Evolutionary conservation across 306 rosid species (phyloP), one percentile per base, ranked within the genome.

Genomic region (Cercis canadensis): DNA sequence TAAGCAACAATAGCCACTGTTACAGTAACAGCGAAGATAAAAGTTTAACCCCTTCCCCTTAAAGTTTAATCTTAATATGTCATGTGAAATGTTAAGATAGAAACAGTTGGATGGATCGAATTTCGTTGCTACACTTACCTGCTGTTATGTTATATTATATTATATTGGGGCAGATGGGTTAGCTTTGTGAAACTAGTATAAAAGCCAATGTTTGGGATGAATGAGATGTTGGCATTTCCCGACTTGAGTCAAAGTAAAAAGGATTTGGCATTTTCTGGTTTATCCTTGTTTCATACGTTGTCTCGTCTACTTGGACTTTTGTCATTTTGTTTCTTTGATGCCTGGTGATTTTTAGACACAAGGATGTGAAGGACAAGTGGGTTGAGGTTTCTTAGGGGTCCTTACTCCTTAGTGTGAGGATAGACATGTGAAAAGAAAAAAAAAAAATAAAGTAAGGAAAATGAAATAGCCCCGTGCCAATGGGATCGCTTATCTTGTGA

Each of bases 21-120:
- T 41, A 5, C 67, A 58, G 15, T 53, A 77, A 54, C 71, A 56
- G 39, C 39, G 75, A 74, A 55, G 65, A 66, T 44, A 73, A 74
- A 72, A 62, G 65, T 73, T 59, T 67, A 63, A 56, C 70, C 14
- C 74, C 70, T 2, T 65, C 90, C 3, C 85, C 84, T 81, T 74
- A 49, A 11, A 44, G 24, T 24, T 46, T 49, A 6, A 4, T 15
- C 5, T 13, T 13, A 0, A 17, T 21, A 5, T 36, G 8, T 45
- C 32, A 13, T 2, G 29, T 37, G 16, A 36, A 34, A 32, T 68
- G 65, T 51, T 33, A 12, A 11, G 40, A 18, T 24, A 33, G 17
- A 54, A 44, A 77, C 13, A 31, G 53, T 41, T 66, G 40, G 63
- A 73, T 57, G 40, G 29, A 11, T 57, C 50, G 62, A 24, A 24